A percentile compares a stretch with the other conserved stretches of the same genome.
phyloP scores from a whole-genome alignment of 1,284 basidiomycete species.

The Ustilago vetiveriae region DNA sequence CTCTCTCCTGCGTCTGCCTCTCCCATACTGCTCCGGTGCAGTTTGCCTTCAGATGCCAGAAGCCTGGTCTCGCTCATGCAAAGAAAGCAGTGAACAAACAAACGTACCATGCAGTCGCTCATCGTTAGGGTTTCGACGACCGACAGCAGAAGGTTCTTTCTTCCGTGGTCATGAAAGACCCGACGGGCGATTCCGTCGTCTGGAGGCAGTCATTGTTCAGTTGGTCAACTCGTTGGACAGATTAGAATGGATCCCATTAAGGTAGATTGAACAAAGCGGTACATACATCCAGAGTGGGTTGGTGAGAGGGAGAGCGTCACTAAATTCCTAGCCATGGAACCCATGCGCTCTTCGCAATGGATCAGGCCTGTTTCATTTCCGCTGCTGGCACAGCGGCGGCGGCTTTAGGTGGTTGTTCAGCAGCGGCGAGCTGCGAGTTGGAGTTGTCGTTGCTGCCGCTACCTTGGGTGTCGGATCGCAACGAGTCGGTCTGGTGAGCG shows the following conservation, averaged over 20 bases:
- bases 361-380: slow-evolving; percentile 3
- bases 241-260: slow-evolving; percentile 2
- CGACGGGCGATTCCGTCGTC: too few relatives aligned
- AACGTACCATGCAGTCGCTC: neutral
- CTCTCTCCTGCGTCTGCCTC: neutral
- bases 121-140: too few relatives aligned
- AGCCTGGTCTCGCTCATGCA: too few relatives aligned
- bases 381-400: neutral
- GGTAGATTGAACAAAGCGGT: neutral
- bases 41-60: too few relatives aligned
- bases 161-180: too few relatives aligned
- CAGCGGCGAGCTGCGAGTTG: neutral
- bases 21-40: neutral
- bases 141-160: too few relatives aligned
- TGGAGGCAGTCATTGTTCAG: too few relatives aligned
- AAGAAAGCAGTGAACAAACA: neutral
- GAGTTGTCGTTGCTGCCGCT: slow-evolving; percentile 13
- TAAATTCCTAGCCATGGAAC: too few relatives aligned
- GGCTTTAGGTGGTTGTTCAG: neutral
- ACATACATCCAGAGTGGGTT: neutral
- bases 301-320: neutral
- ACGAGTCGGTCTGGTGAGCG: slow-evolving; percentile 21
- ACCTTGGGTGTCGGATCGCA: slow-evolving; percentile 9
- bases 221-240: neutral
- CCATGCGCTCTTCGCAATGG: too few relatives aligned